phyloP scores from a whole-genome alignment of 768 basidiomycete species.

The Mycena chlorophos region DNA sequence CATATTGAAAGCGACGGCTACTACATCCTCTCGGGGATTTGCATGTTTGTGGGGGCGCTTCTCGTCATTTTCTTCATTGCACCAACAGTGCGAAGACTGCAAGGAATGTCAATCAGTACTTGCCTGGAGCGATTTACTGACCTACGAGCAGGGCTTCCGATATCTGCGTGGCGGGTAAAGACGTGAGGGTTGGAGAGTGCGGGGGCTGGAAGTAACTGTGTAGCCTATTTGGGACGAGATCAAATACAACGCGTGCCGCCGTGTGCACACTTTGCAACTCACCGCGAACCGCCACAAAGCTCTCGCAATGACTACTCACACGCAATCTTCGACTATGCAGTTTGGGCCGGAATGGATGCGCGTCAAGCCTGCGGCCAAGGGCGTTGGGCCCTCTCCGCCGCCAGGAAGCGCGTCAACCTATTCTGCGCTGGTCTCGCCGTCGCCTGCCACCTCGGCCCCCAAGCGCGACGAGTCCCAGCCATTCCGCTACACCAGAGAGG shows the following conservation, averaged over 20 bases:
- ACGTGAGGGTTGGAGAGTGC: slow-evolving; percentile 27
- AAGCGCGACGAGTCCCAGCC: slow-evolving; percentile 67
- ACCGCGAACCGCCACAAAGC: slow-evolving; percentile 20
- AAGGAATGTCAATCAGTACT: slow-evolving; percentile 56
- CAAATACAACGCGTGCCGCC: not conserved
- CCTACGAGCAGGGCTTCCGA: slow-evolving; percentile 55
- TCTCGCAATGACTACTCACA: slow-evolving; percentile 42
- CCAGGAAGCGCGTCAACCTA: slow-evolving; percentile 66
- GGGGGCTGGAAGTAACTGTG: not conserved
- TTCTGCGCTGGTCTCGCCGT: slow-evolving; percentile 66
- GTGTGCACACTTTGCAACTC: not conserved
- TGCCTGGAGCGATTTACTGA: slow-evolving; percentile 8
- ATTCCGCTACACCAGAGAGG: slow-evolving; percentile 87
- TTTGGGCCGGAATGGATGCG: slow-evolving; percentile 96
- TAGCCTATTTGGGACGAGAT: slow-evolving; percentile 4
- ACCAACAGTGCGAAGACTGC: slow-evolving; percentile 81
- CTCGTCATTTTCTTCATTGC: slow-evolving; percentile 76
- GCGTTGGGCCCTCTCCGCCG: slow-evolving; percentile 59
- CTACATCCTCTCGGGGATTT: slow-evolving; percentile 80
- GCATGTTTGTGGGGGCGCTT: slow-evolving; percentile 72
- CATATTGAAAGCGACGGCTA: slow-evolving; percentile 89
- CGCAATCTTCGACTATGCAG: slow-evolving; percentile 59
- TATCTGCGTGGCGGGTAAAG: slow-evolving; percentile 71
- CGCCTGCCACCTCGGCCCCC: slow-evolving; percentile 50
- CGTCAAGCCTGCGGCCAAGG: slow-evolving; percentile 63